Percentiles rank a stretch among this genome's conserved stretches.
These are phyloP conservation scores for Didymella glomerata DNA, from an alignment of 2,329 filamentous ascomycete genomes.

Conservation along the genomic window DNA sequence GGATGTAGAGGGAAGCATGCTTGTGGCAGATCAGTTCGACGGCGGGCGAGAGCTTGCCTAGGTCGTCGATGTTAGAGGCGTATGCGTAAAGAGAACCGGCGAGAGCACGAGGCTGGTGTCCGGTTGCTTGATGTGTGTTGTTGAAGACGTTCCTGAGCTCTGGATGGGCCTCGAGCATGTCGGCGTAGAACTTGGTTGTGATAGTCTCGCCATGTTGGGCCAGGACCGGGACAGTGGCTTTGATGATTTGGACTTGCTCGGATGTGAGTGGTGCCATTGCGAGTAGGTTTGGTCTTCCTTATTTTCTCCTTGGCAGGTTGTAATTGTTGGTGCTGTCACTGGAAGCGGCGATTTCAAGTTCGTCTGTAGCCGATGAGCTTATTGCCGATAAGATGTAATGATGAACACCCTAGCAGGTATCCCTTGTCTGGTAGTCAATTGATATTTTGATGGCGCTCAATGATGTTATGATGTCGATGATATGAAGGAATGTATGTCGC, in stretches of 20 bases:
- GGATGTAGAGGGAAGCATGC: slow-evolving; percentile 74
- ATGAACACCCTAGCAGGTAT: not conserved
- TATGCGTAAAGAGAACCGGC: slow-evolving; percentile 75
- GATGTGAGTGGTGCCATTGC: slow-evolving; percentile 61
- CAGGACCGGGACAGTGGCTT: slow-evolving; percentile 74
- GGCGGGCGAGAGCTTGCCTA: slow-evolving; percentile 64
- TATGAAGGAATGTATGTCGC: not conserved
- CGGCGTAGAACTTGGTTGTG: slow-evolving; percentile 75
- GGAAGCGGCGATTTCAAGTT: not conserved
- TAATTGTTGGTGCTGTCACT: not conserved
- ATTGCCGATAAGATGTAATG: not conserved
- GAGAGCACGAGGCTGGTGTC: slow-evolving; percentile 74
- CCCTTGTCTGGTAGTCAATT: not conserved
- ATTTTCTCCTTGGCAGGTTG: not conserved
- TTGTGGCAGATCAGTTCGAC: slow-evolving; percentile 78
- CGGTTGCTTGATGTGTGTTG: slow-evolving; percentile 71
- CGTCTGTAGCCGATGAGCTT: not conserved
- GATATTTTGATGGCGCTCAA: not conserved
- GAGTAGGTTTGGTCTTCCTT: not conserved
- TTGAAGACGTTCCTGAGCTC: slow-evolving; percentile 77
- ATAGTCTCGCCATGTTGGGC: slow-evolving; percentile 73
- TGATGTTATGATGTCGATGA: not conserved
- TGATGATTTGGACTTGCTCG: slow-evolving; percentile 71
- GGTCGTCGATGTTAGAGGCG: slow-evolving; percentile 74
- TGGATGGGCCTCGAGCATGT: slow-evolving; percentile 71